These are phyloP conservation scores for Sclerotinia borealis DNA, from an alignment of 2,329 filamentous ascomycete species.

Conservation along the genomic window DNA sequence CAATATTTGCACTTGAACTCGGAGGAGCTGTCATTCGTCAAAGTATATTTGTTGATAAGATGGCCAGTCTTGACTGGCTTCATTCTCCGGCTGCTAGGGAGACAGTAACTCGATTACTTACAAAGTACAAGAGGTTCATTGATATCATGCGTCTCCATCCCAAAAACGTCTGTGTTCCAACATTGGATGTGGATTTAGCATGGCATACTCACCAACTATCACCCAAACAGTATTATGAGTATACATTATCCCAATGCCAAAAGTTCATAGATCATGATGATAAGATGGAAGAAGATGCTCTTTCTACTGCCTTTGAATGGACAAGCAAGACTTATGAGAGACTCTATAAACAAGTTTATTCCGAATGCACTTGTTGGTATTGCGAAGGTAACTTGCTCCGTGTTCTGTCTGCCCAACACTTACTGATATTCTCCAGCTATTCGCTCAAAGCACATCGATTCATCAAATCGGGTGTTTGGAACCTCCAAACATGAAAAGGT, in stretches of 20 bases:
- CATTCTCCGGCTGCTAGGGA: constrained; percentile 59
- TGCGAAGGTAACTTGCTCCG: constrained; percentile 52
- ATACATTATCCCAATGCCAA: constrained; percentile 41
- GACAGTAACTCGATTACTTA: constrained; percentile 59
- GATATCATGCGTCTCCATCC: constrained; percentile 47
- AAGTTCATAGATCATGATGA: constrained; percentile 78
- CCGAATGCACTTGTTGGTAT: constrained; percentile 77
- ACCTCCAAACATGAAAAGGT: constrained; percentile 42
- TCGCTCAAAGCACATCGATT: constrained; percentile 49
- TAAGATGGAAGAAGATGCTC: constrained; percentile 64
- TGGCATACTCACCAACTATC: constrained; percentile 76
- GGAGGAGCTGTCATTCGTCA: constrained; percentile 60
- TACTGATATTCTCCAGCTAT: constrained; percentile 36
- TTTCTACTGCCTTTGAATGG: constrained; percentile 63
- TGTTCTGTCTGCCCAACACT: neutral
- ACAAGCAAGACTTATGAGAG: constrained; percentile 66
- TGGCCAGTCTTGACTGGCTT: constrained; percentile 72
- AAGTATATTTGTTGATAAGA: constrained; percentile 63
- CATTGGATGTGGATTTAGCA: constrained; percentile 66
- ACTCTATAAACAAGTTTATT: constrained; percentile 60
- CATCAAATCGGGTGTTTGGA: constrained; percentile 41
- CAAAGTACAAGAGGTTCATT: constrained; percentile 61
- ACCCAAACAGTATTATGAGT: constrained; percentile 55
- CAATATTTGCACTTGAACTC: constrained; percentile 59
- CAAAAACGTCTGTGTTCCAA: constrained; percentile 54